Evolutionary conservation across 345 rosid genomes (phyloP).

Genomic region (Clarkia xantiana): DNA sequence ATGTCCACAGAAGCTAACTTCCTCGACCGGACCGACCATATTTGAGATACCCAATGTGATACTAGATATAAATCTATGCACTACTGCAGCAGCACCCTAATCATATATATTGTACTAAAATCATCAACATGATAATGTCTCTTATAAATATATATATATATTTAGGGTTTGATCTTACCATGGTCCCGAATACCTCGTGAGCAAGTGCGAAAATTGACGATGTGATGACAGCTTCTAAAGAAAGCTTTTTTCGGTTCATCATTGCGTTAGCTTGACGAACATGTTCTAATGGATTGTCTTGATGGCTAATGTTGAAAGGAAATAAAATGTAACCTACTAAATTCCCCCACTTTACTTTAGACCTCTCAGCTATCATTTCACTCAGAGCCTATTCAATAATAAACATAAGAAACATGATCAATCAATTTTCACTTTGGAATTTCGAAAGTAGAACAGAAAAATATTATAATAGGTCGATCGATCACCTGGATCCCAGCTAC

Average conservation of each 20-base stretch:
- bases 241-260: constrained; percentile 13
- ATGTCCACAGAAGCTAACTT: constrained; percentile 17
- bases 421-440: no score
- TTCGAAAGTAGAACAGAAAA: no score
- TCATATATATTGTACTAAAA: no score
- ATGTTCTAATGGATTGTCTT: constrained; percentile 17
- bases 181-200: constrained; percentile 19
- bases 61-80: constrained; percentile 13
- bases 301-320: constrained; percentile 11
- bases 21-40: constrained; percentile 19
- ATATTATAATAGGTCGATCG: no score
- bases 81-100: constrained; percentile 15
- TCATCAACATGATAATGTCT: no score
- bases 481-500: constrained; percentile 42
- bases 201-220: constrained; percentile 5
- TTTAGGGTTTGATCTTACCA: constrained; percentile 10
- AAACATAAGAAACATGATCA: not conserved
- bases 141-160: no score
- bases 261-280: constrained; percentile 15
- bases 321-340: constrained; percentile 11
- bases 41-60: constrained; percentile 25
- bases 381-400: constrained; percentile 7
- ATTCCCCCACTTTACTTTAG: constrained; percentile 14
- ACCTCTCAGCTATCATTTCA: constrained; percentile 10
- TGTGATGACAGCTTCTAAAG: constrained; percentile 11